A percentile compares a stretch with the other conserved stretches of the same genome.
Conservation (phyloP, 2,329 filamentous ascomycete species). For the Pestalotiopsis sp. region DNA sequence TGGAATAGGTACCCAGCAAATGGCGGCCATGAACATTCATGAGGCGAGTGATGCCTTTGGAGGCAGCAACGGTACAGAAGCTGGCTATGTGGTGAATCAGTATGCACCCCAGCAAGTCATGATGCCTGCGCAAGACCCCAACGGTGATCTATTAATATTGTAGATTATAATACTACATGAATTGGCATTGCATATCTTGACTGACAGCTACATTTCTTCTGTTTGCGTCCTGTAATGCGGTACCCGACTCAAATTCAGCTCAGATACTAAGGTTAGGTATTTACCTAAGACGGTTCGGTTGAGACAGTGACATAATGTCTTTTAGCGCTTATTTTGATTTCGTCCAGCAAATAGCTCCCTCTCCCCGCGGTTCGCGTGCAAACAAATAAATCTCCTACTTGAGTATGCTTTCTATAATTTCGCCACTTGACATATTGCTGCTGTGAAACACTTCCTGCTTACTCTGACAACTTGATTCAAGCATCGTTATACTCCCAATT, state of each 20-base stretch:
- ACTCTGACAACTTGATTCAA: not conserved
- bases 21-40: constrained; percentile 71
- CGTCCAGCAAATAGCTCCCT: not conserved
- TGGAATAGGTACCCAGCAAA: constrained; percentile 72
- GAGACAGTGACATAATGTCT: not conserved
- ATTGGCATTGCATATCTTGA: not conserved
- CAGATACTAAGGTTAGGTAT: not conserved
- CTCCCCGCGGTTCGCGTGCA: not conserved
- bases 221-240: not conserved
- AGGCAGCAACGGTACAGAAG: constrained; percentile 51
- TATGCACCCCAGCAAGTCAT: constrained; percentile 77
- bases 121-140: constrained; percentile 67
- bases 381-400: not conserved
- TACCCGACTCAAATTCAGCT: not conserved
- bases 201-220: not conserved
- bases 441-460: not conserved
- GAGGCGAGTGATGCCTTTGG: constrained; percentile 70
- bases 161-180: constrained; percentile 33
- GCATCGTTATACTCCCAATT: not conserved
- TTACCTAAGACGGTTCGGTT: not conserved
- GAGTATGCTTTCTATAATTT: not conserved
- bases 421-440: not conserved
- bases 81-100: constrained; percentile 77
- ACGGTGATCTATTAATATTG: constrained; percentile 72
- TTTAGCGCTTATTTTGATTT: not conserved